Base-by-base conservation (phyloP, 2,329 filamentous ascomycete genomes). In the Paecilomyces formosus region DNA sequence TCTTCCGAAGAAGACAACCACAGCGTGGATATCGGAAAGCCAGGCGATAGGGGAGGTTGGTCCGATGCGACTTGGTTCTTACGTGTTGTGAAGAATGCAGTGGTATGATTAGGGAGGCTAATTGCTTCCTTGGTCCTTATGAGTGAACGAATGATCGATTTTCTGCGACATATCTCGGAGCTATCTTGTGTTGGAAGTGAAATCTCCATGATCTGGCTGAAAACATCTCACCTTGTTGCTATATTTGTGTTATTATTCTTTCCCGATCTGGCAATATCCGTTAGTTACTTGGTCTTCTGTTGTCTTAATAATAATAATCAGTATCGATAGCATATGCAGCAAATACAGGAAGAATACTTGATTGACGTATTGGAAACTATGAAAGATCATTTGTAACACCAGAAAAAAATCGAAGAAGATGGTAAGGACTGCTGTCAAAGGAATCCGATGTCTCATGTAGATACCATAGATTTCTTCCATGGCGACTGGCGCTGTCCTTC, bases 41-140 rank as follows among this genome's bases (percentile, higher is more conserved):
- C 72, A 2, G 71, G 72, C 6, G 66, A 70, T 2, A 61, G 68
- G 18, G 81, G 80, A 4, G 81, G 81, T 0, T 85, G 83, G 83
- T 76, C 80, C 60, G 83, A 85, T 72, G 82, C 81, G 31, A 77
- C 79, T 30, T 85, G 83, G 83, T 66, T 85, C 59, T 69, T 85
- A 58, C 80, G 80, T 55, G 78, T 82, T 50, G 81, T 82, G 55
- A 74, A 68, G 59, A 69, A 65, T 54, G 67, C 70, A n/a, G 61
- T 75, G 21, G 60, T 69, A 63, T 70, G 59, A 68, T 56, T 31
- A 18, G 13, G 15, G 7, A 31, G 8, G 30, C 30, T 31, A 31
- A 31, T 31, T 3, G 30, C 11, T 45, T 5, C 15, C 15, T n/a
- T n/a, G 35, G n/a, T 18, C 35, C 13, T 45, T 18, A 31, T 31